phyloP scores from a whole-genome alignment of 352 stramenopile genomes.

The Phytophthora pistaciae region DNA sequence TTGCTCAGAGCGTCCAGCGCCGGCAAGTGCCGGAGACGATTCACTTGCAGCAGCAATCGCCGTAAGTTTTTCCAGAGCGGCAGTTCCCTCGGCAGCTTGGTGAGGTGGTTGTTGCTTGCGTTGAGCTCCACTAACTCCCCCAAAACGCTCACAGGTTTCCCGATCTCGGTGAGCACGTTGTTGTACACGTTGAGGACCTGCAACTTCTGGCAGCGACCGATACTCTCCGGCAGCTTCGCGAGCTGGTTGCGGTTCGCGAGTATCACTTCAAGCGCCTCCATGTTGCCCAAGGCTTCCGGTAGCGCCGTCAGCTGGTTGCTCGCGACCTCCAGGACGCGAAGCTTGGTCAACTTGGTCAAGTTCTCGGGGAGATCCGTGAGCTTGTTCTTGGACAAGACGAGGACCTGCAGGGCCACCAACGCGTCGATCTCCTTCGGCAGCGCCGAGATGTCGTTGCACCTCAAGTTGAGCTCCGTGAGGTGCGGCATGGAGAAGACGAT shows the following conservation, averaged over 20 bases:
- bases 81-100: constrained; percentile 43
- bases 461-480: constrained; percentile 70
- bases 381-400: constrained; percentile 75
- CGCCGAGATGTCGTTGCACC: constrained; percentile 67
- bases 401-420: constrained; percentile 51
- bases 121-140: constrained; percentile 77
- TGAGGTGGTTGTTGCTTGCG: constrained; percentile 68
- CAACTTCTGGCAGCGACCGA: constrained; percentile 60
- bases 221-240: constrained; percentile 50
- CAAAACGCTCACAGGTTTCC: constrained; percentile 54
- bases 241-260: constrained; percentile 68
- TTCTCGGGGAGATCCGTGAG: constrained; percentile 55
- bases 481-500: constrained; percentile 68
- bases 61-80: constrained; percentile 66
- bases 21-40: constrained; percentile 55
- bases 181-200: constrained; percentile 82
- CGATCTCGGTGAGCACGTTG: constrained; percentile 69
- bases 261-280: constrained; percentile 64
- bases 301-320: constrained; percentile 68
- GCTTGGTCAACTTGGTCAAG: constrained; percentile 53
- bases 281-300: constrained; percentile 54
- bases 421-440: constrained; percentile 69
- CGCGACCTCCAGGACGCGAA: constrained; percentile 60
- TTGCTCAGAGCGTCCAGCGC: constrained; percentile 58
- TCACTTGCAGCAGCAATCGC: constrained; percentile 66